These are phyloP conservation scores for Fusarium neocosmosporiellum DNA, from an alignment of 2,329 filamentous ascomycete genomes.

Conservation along the genomic window DNA sequence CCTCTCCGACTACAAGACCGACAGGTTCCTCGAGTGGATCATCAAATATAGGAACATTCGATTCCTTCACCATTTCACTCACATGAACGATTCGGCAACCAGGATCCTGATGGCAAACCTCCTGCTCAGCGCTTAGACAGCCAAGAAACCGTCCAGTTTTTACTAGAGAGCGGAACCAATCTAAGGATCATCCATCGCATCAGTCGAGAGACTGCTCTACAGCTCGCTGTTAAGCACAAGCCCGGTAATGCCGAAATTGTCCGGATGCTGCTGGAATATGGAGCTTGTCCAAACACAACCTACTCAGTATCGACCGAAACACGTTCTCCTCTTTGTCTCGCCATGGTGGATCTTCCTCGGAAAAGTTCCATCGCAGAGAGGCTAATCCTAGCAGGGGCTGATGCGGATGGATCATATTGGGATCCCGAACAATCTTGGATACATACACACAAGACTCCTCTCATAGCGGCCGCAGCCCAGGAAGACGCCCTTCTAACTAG, in stretches of 20 bases:
- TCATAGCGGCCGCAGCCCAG: background rate
- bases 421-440: background rate
- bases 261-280: background rate
- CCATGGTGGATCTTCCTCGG: background rate
- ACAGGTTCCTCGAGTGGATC: background rate
- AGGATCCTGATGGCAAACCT: background rate
- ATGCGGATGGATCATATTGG: background rate
- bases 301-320: rapidly evolving
- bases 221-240: background rate
- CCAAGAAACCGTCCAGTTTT: background rate
- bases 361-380: background rate
- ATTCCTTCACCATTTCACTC: background rate
- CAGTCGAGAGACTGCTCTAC: background rate
- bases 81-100: background rate
- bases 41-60: background rate
- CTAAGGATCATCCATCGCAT: background rate
- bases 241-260: background rate
- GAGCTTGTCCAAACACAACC: background rate
- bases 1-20: background rate
- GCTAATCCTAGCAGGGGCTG: background rate
- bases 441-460: background rate
- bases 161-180: background rate
- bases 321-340: background rate
- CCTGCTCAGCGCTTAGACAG: background rate
- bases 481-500: background rate